These are phyloP conservation scores for Suhomyces coccinellae DNA, from an alignment of 1,139 yeast species.

Conservation along the genomic window DNA sequence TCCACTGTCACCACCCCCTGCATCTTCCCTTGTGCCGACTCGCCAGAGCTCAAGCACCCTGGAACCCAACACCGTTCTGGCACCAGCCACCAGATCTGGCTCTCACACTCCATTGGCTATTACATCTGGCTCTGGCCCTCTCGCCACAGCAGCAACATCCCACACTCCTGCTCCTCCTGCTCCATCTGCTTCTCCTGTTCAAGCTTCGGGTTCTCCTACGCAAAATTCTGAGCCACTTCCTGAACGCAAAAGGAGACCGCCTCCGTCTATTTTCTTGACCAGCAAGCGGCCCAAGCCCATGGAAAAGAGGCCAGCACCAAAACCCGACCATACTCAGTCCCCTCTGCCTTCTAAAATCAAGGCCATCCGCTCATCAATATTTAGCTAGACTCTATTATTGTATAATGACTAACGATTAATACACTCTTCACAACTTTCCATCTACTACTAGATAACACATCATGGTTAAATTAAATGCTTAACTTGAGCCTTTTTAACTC, in stretches of 20 bases:
- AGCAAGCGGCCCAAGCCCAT: slow-evolving; percentile 16
- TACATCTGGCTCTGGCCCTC: not conserved
- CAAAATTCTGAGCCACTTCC: not conserved
- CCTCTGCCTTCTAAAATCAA: slow-evolving; percentile 17
- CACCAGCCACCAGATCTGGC: no score
- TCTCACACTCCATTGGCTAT: no score
- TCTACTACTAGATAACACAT: no score
- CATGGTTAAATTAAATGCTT: no score
- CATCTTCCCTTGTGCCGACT: not conserved
- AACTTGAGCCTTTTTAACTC: no score
- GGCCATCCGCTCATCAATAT: slow-evolving; percentile 34
- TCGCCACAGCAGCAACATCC: no score
- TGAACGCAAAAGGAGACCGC: slow-evolving; percentile 6
- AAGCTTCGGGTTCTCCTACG: no score
- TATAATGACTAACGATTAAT: slow-evolving; percentile 6
- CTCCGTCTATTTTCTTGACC: slow-evolving; percentile 28
- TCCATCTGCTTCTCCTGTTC: not conserved
- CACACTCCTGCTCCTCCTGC: not conserved
- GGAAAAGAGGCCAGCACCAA: slow-evolving; percentile 8
- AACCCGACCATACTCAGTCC: slow-evolving; percentile 8
- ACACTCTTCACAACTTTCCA: no score
- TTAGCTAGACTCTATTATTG: slow-evolving; percentile 20
- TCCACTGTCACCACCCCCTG: not conserved
- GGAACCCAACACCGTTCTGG: no score
- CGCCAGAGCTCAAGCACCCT: no score